phyloP scores from a whole-genome alignment of 1,284 basidiomycete species.

The Heimioporus punctisporus region DNA sequence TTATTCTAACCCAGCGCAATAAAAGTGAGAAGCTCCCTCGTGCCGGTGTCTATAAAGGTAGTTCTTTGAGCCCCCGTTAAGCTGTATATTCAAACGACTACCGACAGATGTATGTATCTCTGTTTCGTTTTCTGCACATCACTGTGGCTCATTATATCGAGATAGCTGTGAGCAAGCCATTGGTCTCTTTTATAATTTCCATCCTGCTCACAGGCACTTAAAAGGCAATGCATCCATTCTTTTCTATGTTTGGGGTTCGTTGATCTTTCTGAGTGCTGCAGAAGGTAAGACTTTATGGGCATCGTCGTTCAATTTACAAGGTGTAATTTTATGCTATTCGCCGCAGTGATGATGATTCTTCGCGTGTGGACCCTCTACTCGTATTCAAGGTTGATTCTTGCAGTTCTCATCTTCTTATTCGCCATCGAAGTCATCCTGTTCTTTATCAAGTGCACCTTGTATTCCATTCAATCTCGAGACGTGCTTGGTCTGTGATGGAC shows the following conservation, averaged over 20 bases:
- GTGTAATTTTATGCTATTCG: not conserved
- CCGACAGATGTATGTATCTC: not conserved
- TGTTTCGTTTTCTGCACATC: not conserved
- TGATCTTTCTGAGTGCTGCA: not conserved
- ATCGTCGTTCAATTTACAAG: not conserved
- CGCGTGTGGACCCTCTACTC: too few relatives aligned
- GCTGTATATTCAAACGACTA: too few relatives aligned
- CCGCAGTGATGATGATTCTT: too few relatives aligned
- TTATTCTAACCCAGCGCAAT: not conserved
- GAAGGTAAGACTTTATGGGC: slow-evolving; percentile 3
- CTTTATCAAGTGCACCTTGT: too few relatives aligned
- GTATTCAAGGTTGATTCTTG: too few relatives aligned
- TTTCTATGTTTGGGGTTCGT: not conserved
- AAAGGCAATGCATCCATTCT: not conserved
- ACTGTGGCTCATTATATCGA: not conserved
- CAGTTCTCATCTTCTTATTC: too few relatives aligned
- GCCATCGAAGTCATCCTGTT: too few relatives aligned
- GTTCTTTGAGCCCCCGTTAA: too few relatives aligned
- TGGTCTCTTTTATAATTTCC: not conserved
- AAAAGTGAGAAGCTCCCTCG: not conserved
- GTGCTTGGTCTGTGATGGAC: too few relatives aligned
- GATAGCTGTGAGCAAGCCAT: not conserved
- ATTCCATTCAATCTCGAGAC: too few relatives aligned
- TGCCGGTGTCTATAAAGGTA: not conserved
- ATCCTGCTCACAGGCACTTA: not conserved